Percentiles rank a stretch among this genome's conserved stretches.
Evolutionary conservation across 257 asterid species (phyloP).

Genomic region (Eustoma russellianum): DNA sequence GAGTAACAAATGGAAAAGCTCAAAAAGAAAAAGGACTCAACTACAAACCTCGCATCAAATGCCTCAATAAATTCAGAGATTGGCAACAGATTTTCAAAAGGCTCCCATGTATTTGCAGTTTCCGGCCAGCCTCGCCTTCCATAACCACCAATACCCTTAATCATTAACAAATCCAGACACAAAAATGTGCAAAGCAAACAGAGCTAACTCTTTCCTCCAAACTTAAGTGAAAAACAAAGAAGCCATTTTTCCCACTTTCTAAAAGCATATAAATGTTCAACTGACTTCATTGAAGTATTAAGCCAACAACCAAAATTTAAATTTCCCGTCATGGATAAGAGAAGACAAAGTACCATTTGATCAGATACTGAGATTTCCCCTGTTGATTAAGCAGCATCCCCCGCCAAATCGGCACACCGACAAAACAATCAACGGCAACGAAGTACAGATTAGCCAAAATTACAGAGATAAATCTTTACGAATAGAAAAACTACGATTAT

Average conservation of each 20-base stretch:
- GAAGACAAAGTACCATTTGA: constrained; percentile 21
- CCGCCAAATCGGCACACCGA: no score
- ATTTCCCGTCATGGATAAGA: not conserved
- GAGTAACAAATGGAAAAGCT: not conserved
- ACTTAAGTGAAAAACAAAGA: no score
- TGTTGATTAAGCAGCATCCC: constrained; percentile 11
- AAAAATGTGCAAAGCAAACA: no score
- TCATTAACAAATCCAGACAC: not conserved
- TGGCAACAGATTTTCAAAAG: constrained; percentile 53
- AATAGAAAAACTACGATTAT: no score
- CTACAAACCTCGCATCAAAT: constrained; percentile 67
- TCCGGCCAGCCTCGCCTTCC: constrained; percentile 95
- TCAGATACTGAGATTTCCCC: constrained; percentile 71
- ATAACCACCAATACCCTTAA: constrained; percentile 10
- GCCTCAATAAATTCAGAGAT: constrained; percentile 62
- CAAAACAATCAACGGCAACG: not conserved
- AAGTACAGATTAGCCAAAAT: no score
- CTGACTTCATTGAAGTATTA: no score
- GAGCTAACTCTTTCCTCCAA: no score
- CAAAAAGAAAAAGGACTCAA: constrained; percentile 10
- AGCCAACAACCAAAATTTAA: no score
- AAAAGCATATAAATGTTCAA: no score
- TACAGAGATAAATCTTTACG: no score
- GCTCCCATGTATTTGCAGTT: constrained; percentile 91
- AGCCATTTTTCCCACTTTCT: no score